phyloP scores from a whole-genome alignment of 2,329 filamentous ascomycete species.

The Tolypocladium inflatum region DNA sequence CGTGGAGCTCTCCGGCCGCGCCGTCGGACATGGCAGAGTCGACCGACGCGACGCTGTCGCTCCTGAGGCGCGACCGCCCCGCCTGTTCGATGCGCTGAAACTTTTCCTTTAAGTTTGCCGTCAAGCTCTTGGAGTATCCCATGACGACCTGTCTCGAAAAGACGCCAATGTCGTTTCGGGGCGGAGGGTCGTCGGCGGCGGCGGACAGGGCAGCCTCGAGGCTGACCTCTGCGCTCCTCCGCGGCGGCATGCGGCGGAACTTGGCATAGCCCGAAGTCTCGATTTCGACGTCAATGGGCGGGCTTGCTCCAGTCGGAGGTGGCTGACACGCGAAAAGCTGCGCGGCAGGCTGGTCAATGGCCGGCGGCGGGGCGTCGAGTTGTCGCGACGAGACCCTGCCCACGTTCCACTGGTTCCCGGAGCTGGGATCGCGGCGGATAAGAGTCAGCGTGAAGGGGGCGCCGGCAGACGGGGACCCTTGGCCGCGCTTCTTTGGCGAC shows the following conservation, averaged over 20 bases:
- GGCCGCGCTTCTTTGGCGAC: constrained; percentile 25
- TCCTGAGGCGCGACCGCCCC: constrained; percentile 13
- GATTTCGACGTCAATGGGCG: constrained; percentile 41
- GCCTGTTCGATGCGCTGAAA: constrained; percentile 27
- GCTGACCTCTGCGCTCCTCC: constrained; percentile 22
- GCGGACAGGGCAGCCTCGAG: constrained; percentile 8
- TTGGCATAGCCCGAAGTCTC: constrained; percentile 49
- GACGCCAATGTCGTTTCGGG: constrained; percentile 15
- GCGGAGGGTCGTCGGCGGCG: constrained; percentile 3
- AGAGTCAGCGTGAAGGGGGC: constrained; percentile 48
- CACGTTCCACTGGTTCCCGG: constrained; percentile 66
- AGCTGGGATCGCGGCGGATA: constrained; percentile 63
- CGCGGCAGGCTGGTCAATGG: constrained; percentile 10
- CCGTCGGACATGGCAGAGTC: constrained; percentile 10
- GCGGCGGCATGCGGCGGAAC: constrained; percentile 39
- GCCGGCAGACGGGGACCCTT: constrained; percentile 17
- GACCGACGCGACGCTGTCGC: constrained; percentile 20
- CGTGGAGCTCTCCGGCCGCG: background rate
- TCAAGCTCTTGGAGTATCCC: constrained; percentile 43
- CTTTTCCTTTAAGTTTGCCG: constrained; percentile 34
- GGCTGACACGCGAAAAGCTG: constrained; percentile 6
- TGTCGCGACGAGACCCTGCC: constrained; percentile 52
- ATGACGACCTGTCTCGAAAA: constrained; percentile 50
- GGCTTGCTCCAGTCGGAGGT: constrained; percentile 13
- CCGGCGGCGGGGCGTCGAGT: constrained; percentile 23